A percentile compares a stretch with the other conserved stretches of the same genome.
Evolutionary conservation across 805 yeast genomes (phyloP).

Genomic region (Diddensiella santjacobensis): DNA sequence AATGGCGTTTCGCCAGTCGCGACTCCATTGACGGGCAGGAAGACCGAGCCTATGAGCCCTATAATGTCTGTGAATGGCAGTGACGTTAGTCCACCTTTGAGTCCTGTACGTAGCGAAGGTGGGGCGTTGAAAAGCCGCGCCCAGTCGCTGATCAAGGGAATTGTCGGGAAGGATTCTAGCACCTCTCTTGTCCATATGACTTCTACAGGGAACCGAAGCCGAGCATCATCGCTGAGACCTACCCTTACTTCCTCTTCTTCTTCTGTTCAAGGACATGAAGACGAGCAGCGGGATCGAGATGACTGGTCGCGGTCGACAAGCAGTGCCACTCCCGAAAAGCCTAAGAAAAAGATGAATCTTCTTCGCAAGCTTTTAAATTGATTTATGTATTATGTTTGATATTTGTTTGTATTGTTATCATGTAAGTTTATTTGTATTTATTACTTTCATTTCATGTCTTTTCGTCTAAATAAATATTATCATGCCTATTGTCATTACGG

Average conservation of each 20-base stretch:
- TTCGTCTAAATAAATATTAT: background rate
- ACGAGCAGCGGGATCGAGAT: background rate
- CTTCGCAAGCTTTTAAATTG: conserved; percentile 1
- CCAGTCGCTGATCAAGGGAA: background rate
- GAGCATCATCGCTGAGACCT: background rate
- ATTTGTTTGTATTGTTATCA: background rate
- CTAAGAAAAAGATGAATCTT: background rate
- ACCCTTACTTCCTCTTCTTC: background rate
- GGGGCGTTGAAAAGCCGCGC: background rate
- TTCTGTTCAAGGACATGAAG: no score
- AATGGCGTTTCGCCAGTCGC: background rate
- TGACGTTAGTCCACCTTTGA: background rate
- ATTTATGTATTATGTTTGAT: background rate
- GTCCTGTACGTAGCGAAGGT: background rate
- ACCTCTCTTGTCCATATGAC: background rate
- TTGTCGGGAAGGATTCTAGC: background rate
- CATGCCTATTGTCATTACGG: background rate
- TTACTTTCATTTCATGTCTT: background rate
- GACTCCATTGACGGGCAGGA: background rate
- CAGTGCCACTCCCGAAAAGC: background rate
- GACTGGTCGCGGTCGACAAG: background rate
- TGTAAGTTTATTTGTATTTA: background rate
- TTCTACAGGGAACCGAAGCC: background rate
- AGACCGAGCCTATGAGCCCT: background rate
- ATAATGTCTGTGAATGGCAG: background rate